Evolutionary conservation across 2,329 filamentous ascomycete species (phyloP), one percentile per base, ranked within the genome.

Genomic region (Cladosporium sp.): DNA sequence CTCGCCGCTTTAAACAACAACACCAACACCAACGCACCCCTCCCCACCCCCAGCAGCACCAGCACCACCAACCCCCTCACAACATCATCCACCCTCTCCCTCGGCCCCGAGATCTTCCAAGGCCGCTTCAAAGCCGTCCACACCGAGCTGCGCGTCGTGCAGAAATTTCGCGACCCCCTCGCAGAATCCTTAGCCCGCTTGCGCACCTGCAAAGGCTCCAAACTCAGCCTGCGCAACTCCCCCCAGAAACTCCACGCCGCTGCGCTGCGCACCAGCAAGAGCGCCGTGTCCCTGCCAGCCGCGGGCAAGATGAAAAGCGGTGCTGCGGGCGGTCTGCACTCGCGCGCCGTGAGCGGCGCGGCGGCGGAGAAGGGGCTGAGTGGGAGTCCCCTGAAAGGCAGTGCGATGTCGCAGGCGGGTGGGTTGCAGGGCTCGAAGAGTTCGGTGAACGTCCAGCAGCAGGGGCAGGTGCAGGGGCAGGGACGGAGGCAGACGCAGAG

Each of bases 91-190:
- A 48, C 34, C 37, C 37, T 48, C 13, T 48, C 45, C 19, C 54
- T 66, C 37, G 61, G 63, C 12, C 61, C 64, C 7, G 64, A 65
- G 43, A 60, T 64, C 18, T 67, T 67, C 54, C 63, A 65, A 48
- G 64, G 64, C 24, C 56, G 64, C 34, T 67, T 67, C 55, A 59
- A 62, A 43, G 64, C 63, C 24, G 58, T 66, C 19, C 63, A 65
- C 51, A 63, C 59, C 6, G 64, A 67, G 52, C 50, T 67, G 30
- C 56, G 58, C 43, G 62, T 67, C 12, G 64, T 66, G 38, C 61
- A 65, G 51, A 62, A 62, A 42, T 67, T 63, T 50, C 63, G 62
- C 17, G 61, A 65, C 47, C 64, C 64, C 0, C 55, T 64, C 36
- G 57, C 56, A n/a, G 64, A 67, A 40, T 57, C 62, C 3, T 44